These are phyloP conservation scores for Monosporozyma solicola DNA, from an alignment of 805 yeast species.

Conservation along the genomic window DNA sequence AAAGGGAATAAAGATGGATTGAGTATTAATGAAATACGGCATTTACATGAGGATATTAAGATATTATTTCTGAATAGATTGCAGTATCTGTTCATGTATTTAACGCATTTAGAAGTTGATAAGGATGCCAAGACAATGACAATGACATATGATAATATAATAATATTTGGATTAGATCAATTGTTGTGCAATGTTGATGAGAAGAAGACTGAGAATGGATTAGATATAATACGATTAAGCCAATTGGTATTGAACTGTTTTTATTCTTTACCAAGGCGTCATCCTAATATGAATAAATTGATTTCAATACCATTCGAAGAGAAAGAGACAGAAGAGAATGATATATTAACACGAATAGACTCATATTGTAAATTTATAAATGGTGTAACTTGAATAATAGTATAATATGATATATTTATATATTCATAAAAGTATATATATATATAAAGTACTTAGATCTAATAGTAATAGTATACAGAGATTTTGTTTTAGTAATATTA, in stretches of 20 bases:
- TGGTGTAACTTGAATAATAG: slow-evolving; percentile 1
- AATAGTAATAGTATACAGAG: not conserved
- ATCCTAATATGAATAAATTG: not conserved
- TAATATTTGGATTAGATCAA: slow-evolving; percentile 25
- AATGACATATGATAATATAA: slow-evolving; percentile 14
- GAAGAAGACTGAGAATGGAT: slow-evolving; percentile 2
- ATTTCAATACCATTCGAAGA: not conserved
- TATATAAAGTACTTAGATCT: not conserved
- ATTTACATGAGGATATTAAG: slow-evolving; percentile 9
- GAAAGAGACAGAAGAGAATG: not conserved
- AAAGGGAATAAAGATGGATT: not conserved
- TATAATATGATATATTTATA: not conserved
- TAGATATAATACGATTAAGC: slow-evolving; percentile 2
- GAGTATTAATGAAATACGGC: not conserved
- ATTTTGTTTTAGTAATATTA: not conserved
- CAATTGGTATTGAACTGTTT: not conserved
- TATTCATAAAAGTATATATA: not conserved
- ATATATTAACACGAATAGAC: slow-evolving; percentile 8
- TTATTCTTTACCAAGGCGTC: not conserved
- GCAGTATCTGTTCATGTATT: slow-evolving; percentile 28
- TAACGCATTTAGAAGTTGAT: slow-evolving; percentile 26
- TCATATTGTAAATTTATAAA: slow-evolving; percentile 22
- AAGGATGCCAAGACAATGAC: not conserved
- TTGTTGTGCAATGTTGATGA: slow-evolving; percentile 5
- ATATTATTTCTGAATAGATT: slow-evolving; percentile 24